Evolutionary conservation across 2,329 filamentous ascomycete genomes (phyloP).

Genomic region (Epicoccum sorghinum): DNA sequence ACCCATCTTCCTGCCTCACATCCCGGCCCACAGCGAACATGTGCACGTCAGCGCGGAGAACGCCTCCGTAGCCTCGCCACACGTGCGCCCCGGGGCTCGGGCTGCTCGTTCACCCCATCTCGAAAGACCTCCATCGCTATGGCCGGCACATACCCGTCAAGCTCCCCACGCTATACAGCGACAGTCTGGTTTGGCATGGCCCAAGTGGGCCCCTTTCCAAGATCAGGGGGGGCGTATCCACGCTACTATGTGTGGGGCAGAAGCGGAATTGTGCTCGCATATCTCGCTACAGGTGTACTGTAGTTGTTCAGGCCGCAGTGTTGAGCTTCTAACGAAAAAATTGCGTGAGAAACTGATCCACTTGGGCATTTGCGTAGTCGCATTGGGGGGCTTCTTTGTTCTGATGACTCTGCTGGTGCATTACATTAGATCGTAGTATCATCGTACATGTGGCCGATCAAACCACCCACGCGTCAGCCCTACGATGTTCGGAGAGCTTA

Average conservation of each 20-base stretch:
- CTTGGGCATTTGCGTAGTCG: not conserved
- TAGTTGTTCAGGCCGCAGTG: conserved; percentile 4
- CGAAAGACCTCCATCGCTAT: not conserved
- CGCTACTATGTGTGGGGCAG: conserved; percentile 3
- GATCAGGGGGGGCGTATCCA: not conserved
- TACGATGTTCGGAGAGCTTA: conserved; percentile 7
- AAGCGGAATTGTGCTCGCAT: conserved; percentile 1
- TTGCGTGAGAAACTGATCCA: not conserved
- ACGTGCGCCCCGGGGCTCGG: conserved; percentile 12
- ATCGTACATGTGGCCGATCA: not conserved
- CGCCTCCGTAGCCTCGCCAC: conserved; percentile 36
- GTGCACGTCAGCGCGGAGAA: conserved; percentile 24
- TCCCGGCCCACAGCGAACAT: conserved; percentile 25
- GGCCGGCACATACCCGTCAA: conserved; percentile 10
- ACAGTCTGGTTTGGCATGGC: not conserved
- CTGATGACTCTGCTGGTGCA: not conserved
- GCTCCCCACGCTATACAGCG: conserved; percentile 1
- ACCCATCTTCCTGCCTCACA: conserved; percentile 22
- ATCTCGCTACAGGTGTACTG: conserved; percentile 1
- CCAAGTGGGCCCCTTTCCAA: conserved; percentile 1
- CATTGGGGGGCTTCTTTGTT: conserved; percentile 8
- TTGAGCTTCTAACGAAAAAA: not conserved
- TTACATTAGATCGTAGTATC: conserved; percentile 1
- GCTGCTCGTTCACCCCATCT: no score
- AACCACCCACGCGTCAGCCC: conserved; percentile 13